These are phyloP conservation scores for Penicillium sp. DNA, from an alignment of 2,329 filamentous ascomycete species.

Conservation along the genomic window DNA sequence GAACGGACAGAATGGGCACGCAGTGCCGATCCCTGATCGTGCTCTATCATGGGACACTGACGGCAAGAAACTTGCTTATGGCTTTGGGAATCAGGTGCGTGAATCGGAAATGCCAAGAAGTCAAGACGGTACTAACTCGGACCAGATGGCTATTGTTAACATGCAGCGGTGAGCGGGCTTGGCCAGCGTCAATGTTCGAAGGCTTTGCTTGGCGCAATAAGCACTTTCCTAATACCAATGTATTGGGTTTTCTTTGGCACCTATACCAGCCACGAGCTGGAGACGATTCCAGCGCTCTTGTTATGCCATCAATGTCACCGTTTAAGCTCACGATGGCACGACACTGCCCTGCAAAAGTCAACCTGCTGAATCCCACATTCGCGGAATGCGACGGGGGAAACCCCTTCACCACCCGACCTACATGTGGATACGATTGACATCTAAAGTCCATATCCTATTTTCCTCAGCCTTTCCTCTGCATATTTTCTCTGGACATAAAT, in stretches of 20 bases:
- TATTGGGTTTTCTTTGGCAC: not conserved
- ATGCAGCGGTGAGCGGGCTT: constrained; percentile 36
- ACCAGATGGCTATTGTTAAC: constrained; percentile 41
- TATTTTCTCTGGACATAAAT: constrained; percentile 28
- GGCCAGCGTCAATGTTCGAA: not conserved
- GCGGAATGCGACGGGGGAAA: not conserved
- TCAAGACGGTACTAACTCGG: constrained; percentile 5
- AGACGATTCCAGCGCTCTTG: not conserved
- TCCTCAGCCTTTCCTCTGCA: constrained; percentile 11
- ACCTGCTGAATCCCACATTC: not conserved
- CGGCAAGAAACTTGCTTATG: constrained; percentile 54
- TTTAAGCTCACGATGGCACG: not conserved
- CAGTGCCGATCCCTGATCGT: constrained; percentile 33
- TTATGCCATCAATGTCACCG: not conserved
- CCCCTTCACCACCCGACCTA: not conserved
- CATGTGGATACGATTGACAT: not conserved
- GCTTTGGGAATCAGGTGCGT: constrained; percentile 49
- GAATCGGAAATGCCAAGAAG: not conserved
- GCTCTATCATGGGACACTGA: constrained; percentile 54
- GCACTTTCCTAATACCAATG: not conserved
- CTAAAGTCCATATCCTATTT: not conserved
- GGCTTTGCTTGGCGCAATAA: not conserved
- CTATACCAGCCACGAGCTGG: not conserved
- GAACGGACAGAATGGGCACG: constrained; percentile 38
- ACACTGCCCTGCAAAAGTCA: not conserved